Conservation (phyloP, 768 basidiomycete species). For the Lactarius pseudohatsudake region DNA sequence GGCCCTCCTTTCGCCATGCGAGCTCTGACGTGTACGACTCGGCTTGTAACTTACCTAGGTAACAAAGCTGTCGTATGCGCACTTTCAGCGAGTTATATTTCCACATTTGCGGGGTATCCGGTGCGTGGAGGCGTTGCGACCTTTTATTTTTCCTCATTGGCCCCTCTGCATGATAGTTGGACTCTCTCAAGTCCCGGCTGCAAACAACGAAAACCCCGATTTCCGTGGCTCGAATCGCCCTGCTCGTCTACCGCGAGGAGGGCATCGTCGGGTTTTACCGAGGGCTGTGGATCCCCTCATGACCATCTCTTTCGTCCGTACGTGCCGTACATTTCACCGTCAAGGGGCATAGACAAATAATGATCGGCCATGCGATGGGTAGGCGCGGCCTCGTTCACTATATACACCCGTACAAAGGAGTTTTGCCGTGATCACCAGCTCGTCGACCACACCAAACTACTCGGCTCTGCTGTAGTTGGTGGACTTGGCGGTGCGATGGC, state of each 20-base stretch:
- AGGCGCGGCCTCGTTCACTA: constrained; percentile 91
- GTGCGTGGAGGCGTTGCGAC: constrained; percentile 35
- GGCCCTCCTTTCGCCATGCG: neutral
- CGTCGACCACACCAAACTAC: constrained; percentile 55
- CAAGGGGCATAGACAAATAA: constrained; percentile 11
- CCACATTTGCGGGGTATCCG: constrained; percentile 91
- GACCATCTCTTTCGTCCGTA: constrained; percentile 95
- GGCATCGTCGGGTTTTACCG: constrained; percentile 89
- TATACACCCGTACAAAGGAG: constrained; percentile 84
- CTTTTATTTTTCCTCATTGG: neutral
- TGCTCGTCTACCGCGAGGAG: constrained; percentile 77
- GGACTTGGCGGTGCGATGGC: constrained; percentile 82
- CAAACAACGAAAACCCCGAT: constrained; percentile 80
- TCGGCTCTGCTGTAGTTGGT: constrained; percentile 75
- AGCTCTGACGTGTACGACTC: constrained; percentile 23
- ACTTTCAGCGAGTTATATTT: constrained; percentile 87
- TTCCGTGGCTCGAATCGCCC: constrained; percentile 69
- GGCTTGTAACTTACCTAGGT: constrained; percentile 41
- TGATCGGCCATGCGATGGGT: constrained; percentile 22
- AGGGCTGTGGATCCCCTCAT: constrained; percentile 86
- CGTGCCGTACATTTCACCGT: constrained; percentile 39
- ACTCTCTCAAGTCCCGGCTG: constrained; percentile 90
- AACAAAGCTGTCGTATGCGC: constrained; percentile 90
- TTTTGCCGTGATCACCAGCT: constrained; percentile 58
- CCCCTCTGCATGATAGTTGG: constrained; percentile 53